phyloP scores from a whole-genome alignment of 441 rosid genomes.

The Mallotus repandus region DNA sequence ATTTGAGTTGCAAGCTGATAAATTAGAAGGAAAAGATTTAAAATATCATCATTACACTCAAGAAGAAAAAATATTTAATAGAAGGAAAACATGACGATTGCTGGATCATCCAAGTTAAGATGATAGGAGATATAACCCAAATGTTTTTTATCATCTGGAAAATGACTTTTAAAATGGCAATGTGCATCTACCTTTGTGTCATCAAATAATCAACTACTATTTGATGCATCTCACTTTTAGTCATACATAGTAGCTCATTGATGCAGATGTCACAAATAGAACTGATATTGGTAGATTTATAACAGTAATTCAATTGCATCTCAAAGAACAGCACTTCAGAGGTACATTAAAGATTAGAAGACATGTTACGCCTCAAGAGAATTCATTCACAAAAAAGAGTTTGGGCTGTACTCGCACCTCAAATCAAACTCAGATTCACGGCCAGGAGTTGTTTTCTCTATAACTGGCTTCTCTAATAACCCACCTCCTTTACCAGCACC shows the following conservation, averaged over 20 bases:
- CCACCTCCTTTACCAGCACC: slow-evolving; percentile 86
- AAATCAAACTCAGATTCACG: slow-evolving; percentile 89
- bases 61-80: background rate
- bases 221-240: background rate
- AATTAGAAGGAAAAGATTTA: background rate
- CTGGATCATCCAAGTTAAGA: background rate
- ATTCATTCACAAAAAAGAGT: background rate
- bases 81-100: background rate
- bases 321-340: background rate
- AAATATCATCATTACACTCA: background rate
- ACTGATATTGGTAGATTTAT: background rate
- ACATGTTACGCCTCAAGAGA: background rate
- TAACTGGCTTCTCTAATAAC: slow-evolving; percentile 79
- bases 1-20: background rate
- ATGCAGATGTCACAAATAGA: background rate
- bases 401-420: slow-evolving; percentile 40
- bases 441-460: slow-evolving; percentile 76
- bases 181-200: background rate
- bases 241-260: background rate
- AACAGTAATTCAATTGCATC: background rate
- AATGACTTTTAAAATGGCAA: background rate
- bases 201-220: background rate
- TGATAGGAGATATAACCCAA: background rate
- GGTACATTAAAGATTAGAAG: background rate
- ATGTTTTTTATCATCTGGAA: background rate